Evolutionary conservation across 805 yeast species (phyloP).

Genomic region (Wickerhamomyces chaumierensis): DNA sequence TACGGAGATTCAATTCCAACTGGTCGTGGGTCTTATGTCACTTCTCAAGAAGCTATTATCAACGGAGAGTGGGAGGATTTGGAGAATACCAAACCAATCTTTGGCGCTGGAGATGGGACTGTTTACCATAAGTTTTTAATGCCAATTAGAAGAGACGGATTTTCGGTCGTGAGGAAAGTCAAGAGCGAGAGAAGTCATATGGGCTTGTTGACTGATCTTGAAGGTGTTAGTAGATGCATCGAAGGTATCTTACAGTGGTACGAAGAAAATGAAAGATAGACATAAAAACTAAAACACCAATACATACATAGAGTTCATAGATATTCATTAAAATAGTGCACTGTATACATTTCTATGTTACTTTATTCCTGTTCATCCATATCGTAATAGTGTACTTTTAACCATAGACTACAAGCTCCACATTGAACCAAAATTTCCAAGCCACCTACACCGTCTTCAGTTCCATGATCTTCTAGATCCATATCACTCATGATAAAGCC

Average conservation of each 20-base stretch:
- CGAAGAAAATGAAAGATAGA: not conserved
- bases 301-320: no score
- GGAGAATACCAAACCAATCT: constrained; percentile 28
- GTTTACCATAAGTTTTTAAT: constrained; percentile 72
- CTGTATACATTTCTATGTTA: no score
- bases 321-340: not conserved
- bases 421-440: constrained; percentile 73
- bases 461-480: constrained; percentile 45
- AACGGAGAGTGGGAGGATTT: constrained; percentile 68
- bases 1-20: constrained; percentile 81
- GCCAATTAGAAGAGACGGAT: constrained; percentile 64
- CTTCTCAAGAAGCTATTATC: constrained; percentile 47
- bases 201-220: constrained; percentile 62
- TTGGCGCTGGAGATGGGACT: constrained; percentile 89
- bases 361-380: constrained; percentile 19
- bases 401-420: constrained; percentile 75
- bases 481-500: constrained; percentile 53
- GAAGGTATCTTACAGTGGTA: constrained; percentile 44
- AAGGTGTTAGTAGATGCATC: constrained; percentile 62
- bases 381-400: constrained; percentile 60
- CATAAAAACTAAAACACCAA: no score
- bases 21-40: constrained; percentile 67
- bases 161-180: constrained; percentile 59
- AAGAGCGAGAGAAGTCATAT: constrained; percentile 68
- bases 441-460: constrained; percentile 35